phyloP scores from a whole-genome alignment of 495 filamentous ascomycete species.

The Lindgomyces ingoldianus region DNA sequence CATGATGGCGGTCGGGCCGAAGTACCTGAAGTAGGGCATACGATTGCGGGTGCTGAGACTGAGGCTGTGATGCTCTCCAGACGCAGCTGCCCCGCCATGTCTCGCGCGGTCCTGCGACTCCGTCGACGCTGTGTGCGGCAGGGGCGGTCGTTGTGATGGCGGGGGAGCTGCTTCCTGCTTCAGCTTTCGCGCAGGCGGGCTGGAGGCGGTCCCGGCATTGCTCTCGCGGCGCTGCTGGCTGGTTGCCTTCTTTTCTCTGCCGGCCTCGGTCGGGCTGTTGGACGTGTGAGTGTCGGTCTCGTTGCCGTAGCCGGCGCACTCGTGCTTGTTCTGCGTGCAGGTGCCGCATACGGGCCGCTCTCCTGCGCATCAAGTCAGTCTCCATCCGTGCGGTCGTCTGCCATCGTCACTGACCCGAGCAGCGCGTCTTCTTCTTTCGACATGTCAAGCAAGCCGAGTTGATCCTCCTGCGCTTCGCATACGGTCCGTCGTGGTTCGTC shows the following conservation, averaged over 20 bases:
- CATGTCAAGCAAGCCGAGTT: constrained; percentile 39
- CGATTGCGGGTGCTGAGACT: constrained; percentile 55
- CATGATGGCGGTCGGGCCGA: constrained; percentile 85
- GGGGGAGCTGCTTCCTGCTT: constrained; percentile 15
- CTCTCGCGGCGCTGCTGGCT: constrained; percentile 10
- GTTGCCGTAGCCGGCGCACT: constrained; percentile 42
- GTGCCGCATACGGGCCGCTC: constrained; percentile 45
- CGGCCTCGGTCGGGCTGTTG: constrained; percentile 20
- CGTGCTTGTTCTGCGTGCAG: constrained; percentile 44
- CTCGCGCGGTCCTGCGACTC: constrained; percentile 4
- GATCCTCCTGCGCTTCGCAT: constrained; percentile 39
- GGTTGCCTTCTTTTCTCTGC: constrained; percentile 23
- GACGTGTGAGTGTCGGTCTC: constrained; percentile 13
- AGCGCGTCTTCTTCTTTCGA: constrained; percentile 65
- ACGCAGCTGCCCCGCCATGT: neutral
- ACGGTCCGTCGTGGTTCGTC: constrained; percentile 38
- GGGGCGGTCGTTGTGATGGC: constrained; percentile 15
- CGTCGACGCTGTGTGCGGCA: constrained; percentile 13
- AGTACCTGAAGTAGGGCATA: constrained; percentile 85
- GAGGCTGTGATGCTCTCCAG: constrained; percentile 16
- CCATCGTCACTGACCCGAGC: constrained; percentile 64
- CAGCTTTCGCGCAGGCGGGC: constrained; percentile 7
- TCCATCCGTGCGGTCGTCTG: neutral
- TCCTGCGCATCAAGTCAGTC: constrained; percentile 17
- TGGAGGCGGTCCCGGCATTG: constrained; percentile 2